Evolutionary conservation across 352 stramenopile species (phyloP).

Genomic region (Hyaloperonospora arabidopsidis): DNA sequence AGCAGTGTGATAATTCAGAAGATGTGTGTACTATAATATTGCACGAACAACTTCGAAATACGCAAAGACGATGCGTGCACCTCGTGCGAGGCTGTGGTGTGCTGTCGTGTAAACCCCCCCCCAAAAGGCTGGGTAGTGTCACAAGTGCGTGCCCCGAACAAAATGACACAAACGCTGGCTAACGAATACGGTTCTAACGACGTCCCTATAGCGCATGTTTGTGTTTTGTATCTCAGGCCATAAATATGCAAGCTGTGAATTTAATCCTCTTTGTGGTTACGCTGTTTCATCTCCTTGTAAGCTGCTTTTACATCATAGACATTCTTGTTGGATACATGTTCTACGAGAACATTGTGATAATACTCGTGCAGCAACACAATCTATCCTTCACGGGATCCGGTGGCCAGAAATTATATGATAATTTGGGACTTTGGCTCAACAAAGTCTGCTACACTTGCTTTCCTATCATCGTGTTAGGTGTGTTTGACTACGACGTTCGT

Average conservation of each 20-base stretch:
- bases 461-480: conserved; percentile 83
- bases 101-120: conserved; percentile 70
- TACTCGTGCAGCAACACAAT: conserved; percentile 85
- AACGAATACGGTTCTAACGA: conserved; percentile 93
- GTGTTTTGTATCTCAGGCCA: conserved; percentile 87
- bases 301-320: conserved; percentile 94
- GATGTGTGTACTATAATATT: too few relatives aligned
- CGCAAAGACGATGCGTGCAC: too few relatives aligned
- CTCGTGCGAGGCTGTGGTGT: conserved; percentile 77
- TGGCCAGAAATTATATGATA: conserved; percentile 78
- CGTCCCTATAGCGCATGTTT: conserved; percentile 90
- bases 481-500: conserved; percentile 78
- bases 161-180: conserved; percentile 59
- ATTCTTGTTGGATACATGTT: conserved; percentile 95
- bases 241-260: conserved; percentile 94
- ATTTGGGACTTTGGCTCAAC: conserved; percentile 80
- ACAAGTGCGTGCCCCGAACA: conserved; percentile 47
- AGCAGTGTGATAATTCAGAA: too few relatives aligned
- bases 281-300: conserved; percentile 93
- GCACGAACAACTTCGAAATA: too few relatives aligned
- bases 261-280: conserved; percentile 94
- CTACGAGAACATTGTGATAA: conserved; percentile 97
- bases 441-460: conserved; percentile 92
- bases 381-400: conserved; percentile 89
- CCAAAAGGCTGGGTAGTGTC: conserved; percentile 77